Base-by-base conservation (phyloP, 176 grass and related monocot genomes). In the Oryza meyeriana region DNA sequence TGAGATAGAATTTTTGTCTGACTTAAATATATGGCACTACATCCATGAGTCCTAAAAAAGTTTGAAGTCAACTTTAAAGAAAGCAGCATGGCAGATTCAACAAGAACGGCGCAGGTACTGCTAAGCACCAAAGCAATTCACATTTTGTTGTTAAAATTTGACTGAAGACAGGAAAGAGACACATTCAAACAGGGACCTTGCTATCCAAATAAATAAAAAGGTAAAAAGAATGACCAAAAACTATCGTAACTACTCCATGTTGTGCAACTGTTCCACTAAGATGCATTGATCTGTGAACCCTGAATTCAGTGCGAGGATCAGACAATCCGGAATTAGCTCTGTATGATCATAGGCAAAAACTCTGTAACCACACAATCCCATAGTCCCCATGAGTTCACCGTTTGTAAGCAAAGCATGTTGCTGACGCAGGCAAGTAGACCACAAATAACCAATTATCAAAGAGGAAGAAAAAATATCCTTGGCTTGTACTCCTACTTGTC, bases 231-330 rank as follows among this genome's bases (percentile, higher is more conserved):
- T 33, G 33, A 33, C 8, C 8, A 31, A 2, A 44, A 38, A n/a
- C 6, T 5, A 40, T 59, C 3, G 48, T 69, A 70, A 70, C 79
- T 61, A 33, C 45, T 38, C 50, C 78, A 80, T 48, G 1, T 1
- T 73, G 45, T 25, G n/a, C 61, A 85, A 67, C 18, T 25, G 45
- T 66, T 84, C 71, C 28, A 87, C 26, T 59, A 81, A 32, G 28
- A 58, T n/a, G 45, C 31, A 50, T 10, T 30, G 44, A 22, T 72
- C 13, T 31, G 7, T 20, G 2, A 59, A 63, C 38, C 42, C 25
- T 47, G 27, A 34, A 35, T 68, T 29, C 62, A 39, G 52, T 63
- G 48, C 45, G 8, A 70, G 41, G 25, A 20, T 52, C 48, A 42
- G 40, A 42, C 48, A 52, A 52, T 52, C 48, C 16, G 1, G 4